A percentile compares a stretch with the other conserved stretches of the same genome.
These are phyloP conservation scores for Spergularia bocconei DNA, from an alignment of 148 eudicot species.

Conservation along the genomic window DNA sequence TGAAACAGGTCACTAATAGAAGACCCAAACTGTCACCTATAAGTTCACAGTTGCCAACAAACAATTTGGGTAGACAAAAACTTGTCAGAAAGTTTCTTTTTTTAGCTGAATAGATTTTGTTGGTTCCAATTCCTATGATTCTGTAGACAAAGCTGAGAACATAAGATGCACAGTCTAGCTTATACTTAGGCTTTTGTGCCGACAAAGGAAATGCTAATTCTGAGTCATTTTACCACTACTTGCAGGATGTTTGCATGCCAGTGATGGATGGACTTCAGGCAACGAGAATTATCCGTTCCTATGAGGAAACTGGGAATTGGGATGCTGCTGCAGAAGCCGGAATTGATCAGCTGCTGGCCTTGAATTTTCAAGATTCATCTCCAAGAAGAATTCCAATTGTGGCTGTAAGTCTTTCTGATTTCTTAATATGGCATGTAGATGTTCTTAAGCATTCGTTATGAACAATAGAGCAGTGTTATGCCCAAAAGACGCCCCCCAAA, in stretches of 20 bases:
- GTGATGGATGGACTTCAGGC: constrained; percentile 96
- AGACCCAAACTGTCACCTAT: no score
- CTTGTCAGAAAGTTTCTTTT: no score
- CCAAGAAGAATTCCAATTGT: constrained; percentile 60
- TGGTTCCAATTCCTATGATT: no score
- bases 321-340: constrained; percentile 77
- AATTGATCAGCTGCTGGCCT: constrained; percentile 39
- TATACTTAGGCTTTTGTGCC: not conserved
- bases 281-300: constrained; percentile 78
- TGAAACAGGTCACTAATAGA: no score
- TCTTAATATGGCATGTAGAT: not conserved
- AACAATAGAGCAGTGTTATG: no score
- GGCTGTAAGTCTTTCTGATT: constrained; percentile 49
- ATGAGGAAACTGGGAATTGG: constrained; percentile 84
- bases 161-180: not conserved
- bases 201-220: not conserved
- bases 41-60: no score
- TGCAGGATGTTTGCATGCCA: constrained; percentile 97
- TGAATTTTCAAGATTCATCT: constrained; percentile 29
- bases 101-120: no score
- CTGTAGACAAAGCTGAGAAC: no score
- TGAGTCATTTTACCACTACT: not conserved
- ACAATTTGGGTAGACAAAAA: no score
- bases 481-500: no score
- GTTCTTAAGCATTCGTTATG: not conserved